phyloP scores from a whole-genome alignment of 2,329 filamentous ascomycete species.

The Tolypocladium cylindrosporum region DNA sequence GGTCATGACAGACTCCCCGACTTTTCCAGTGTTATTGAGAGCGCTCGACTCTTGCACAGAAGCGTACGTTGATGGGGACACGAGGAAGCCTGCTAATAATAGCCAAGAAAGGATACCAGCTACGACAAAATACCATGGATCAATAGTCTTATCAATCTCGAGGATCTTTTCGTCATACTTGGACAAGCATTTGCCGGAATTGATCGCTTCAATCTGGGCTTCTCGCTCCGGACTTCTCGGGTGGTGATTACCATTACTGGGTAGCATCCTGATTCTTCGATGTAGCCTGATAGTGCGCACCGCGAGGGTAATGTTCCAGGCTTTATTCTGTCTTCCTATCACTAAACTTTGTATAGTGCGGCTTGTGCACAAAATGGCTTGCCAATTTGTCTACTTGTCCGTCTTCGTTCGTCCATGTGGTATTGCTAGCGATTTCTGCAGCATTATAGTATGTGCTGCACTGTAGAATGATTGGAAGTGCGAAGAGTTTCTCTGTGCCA shows the following conservation, averaged over 20 bases:
- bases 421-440: too few species aligned
- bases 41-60: constrained; percentile 1
- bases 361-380: too few species aligned
- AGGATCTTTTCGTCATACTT: constrained; percentile 1
- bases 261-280: neutral
- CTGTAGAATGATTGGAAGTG: too few species aligned
- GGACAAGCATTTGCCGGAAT: neutral
- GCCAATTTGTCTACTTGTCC: too few species aligned
- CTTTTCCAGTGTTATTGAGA: neutral
- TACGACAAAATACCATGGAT: neutral
- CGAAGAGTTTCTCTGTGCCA: too few species aligned
- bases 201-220: neutral
- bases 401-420: too few species aligned
- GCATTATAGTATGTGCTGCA: too few species aligned
- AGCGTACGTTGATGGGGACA: constrained; percentile 1
- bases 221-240: neutral
- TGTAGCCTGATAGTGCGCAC: too few species aligned
- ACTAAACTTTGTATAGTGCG: too few species aligned
- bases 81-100: neutral
- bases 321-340: too few species aligned
- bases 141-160: constrained; percentile 1
- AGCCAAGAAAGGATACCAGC: constrained; percentile 1
- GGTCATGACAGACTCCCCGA: neutral
- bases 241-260: neutral
- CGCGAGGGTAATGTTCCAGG: too few species aligned